These are phyloP conservation scores for Podaxis rugospora DNA, from an alignment of 768 basidiomycete species.

Conservation along the genomic window DNA sequence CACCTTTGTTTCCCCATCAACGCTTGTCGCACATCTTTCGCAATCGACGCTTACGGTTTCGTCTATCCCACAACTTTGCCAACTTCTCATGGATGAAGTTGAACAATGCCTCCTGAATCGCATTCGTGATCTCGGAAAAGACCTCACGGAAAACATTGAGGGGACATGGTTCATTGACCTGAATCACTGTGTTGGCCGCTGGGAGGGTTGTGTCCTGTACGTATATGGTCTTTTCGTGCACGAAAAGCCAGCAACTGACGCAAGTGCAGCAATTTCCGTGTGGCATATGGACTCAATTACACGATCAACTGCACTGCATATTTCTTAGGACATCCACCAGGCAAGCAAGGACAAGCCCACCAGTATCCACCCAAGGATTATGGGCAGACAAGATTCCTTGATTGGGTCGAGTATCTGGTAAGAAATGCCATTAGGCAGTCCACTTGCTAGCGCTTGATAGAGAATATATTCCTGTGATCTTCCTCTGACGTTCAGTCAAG, in stretches of 20 bases:
- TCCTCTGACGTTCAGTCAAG: background rate
- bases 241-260: background rate
- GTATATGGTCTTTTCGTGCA: conserved; percentile 23
- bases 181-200: conserved; percentile 68
- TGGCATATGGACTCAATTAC: conserved; percentile 47
- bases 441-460: conserved; percentile 1
- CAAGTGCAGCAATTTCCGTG: conserved; percentile 54
- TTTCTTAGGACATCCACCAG: conserved; percentile 38
- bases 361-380: conserved; percentile 33
- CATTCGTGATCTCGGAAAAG: conserved; percentile 64
- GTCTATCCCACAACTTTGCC: conserved; percentile 71
- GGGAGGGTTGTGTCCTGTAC: conserved; percentile 77
- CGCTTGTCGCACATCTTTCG: conserved; percentile 71
- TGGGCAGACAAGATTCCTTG: conserved; percentile 32
- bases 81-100: conserved; percentile 75
- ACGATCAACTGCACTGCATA: conserved; percentile 57
- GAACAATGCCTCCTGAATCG: conserved; percentile 63
- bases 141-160: conserved; percentile 45
- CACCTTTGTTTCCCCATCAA: conserved; percentile 72
- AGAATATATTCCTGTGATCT: background rate
- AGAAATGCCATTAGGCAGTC: conserved; percentile 26
- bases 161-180: conserved; percentile 80
- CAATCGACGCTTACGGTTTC: conserved; percentile 73
- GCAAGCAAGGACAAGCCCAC: conserved; percentile 34
- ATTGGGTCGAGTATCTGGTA: conserved; percentile 54